phyloP scores from a whole-genome alignment of 441 rosid genomes.

The Flueggea neowawraea region DNA sequence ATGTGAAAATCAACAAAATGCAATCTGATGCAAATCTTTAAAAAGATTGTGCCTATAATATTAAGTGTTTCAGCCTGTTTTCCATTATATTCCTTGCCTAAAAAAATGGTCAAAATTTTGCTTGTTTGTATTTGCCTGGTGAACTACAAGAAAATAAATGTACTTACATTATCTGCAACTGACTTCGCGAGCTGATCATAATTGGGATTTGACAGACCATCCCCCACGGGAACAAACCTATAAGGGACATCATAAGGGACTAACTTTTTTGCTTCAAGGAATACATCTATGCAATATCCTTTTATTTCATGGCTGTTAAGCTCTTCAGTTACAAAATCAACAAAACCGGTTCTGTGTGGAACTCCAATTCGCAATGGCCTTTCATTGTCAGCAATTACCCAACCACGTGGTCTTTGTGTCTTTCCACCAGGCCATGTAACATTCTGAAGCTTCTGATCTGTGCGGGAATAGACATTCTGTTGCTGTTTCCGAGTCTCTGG shows the following conservation, averaged over 20 bases:
- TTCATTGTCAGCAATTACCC: constrained; percentile 65
- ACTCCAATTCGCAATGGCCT: constrained; percentile 73
- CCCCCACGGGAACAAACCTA: constrained; percentile 55
- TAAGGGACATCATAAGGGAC: constrained; percentile 74
- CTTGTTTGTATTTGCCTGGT: background rate
- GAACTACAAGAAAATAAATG: constrained; percentile 4
- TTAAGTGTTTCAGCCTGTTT: too few species aligned
- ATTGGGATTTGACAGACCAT: constrained; percentile 73
- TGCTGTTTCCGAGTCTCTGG: constrained; percentile 34
- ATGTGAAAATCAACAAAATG: too few species aligned
- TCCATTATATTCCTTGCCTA: too few species aligned
- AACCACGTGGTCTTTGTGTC: constrained; percentile 69
- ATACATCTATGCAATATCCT: constrained; percentile 82
- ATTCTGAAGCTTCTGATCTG: constrained; percentile 42
- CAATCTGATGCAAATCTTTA: too few species aligned
- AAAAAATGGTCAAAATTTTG: constrained; percentile 1
- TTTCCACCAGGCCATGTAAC: constrained; percentile 92
- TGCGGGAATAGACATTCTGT: constrained; percentile 18
- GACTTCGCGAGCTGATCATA: constrained; percentile 41
- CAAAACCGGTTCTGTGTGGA: constrained; percentile 75
- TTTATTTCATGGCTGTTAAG: constrained; percentile 38
- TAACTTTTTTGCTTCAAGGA: constrained; percentile 57
- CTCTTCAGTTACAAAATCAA: constrained; percentile 57
- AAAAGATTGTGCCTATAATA: too few species aligned
- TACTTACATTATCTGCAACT: constrained; percentile 66